Evolutionary conservation across 1,284 basidiomycete species (phyloP), one percentile per base, ranked within the genome.

Genomic region (Fomes fomentarius): DNA sequence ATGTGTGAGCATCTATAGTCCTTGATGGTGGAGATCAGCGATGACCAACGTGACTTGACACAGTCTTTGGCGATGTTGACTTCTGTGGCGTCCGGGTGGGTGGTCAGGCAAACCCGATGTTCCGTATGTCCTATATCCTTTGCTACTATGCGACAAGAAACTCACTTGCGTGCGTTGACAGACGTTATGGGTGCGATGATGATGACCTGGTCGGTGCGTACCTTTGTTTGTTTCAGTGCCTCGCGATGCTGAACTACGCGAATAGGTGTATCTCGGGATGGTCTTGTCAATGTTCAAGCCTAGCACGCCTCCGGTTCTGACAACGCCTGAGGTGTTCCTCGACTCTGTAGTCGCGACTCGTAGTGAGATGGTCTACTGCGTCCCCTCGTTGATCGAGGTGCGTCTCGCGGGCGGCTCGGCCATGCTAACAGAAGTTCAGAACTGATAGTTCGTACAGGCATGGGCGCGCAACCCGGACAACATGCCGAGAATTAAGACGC

Each of bases 341-440:
- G 44, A 56, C 12, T 35, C 52, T 4, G 17, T 52, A n/a, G 25
- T 53, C 8, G 54, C 56, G 4, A 59, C 62, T 2, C 47, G 48
- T 8, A 40, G 54, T 50, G 52, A 55, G 7, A 52, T 63, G 12
- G 51, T 58, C 2, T 62, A 63, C 38, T 61, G 56, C 37, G 63
- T 66, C 2, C 67, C 67, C 0, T 53, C 62, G 2, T 60, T 69
- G 25, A 42, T 65, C 9, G 69, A 70, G 55, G 68, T 65, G 14
- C 19, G 34, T n/a, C n/a, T n/a, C n/a, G n/a, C n/a, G n/a, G n/a
- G n/a, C n/a, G n/a, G n/a, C n/a, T n/a, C n/a, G n/a, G n/a, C n/a
- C n/a, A n/a, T n/a, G n/a, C n/a, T n/a, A n/a, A n/a, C n/a, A n/a
- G n/a, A n/a, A n/a, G n/a, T n/a, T 22, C n/a, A 17, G 6, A 12